phyloP scores from a whole-genome alignment of 2,329 filamentous ascomycete species.

The Beauveria sp. region DNA sequence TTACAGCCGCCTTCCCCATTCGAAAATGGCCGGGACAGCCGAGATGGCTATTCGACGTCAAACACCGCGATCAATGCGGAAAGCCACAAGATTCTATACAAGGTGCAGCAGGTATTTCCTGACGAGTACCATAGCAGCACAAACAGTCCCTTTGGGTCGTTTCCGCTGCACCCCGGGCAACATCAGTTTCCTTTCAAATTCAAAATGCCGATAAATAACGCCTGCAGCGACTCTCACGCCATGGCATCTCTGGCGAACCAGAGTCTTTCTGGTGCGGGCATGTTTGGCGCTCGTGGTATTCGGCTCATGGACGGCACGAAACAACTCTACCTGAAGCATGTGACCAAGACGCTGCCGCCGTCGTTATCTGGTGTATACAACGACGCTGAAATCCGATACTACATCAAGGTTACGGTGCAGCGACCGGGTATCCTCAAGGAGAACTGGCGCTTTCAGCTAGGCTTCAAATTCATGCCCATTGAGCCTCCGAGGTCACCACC shows the following conservation, averaged over 20 bases:
- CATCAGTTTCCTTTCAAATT: conserved; percentile 74
- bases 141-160: conserved; percentile 38
- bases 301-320: conserved; percentile 56
- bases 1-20: conserved; percentile 43
- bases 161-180: conserved; percentile 58
- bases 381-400: conserved; percentile 87
- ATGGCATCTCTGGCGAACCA: conserved; percentile 41
- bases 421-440: conserved; percentile 85
- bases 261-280: conserved; percentile 46
- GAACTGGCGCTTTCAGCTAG: conserved; percentile 63
- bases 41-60: conserved; percentile 20
- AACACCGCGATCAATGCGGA: conserved; percentile 36
- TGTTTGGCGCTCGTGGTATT: conserved; percentile 38
- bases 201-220: conserved; percentile 71
- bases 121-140: conserved; percentile 38
- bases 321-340: conserved; percentile 59
- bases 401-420: conserved; percentile 89
- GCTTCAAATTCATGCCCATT: conserved; percentile 85
- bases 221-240: conserved; percentile 49
- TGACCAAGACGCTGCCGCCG: conserved; percentile 80
- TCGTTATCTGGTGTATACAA: conserved; percentile 81
- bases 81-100: conserved; percentile 69
- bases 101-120: conserved; percentile 65
- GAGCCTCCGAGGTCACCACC: conserved; percentile 69
- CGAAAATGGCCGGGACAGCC: conserved; percentile 30